A percentile compares a stretch with the other conserved stretches of the same genome.
Evolutionary conservation across 2,329 filamentous ascomycete genomes (phyloP).

Genomic region (Davidsoniella virescens): DNA sequence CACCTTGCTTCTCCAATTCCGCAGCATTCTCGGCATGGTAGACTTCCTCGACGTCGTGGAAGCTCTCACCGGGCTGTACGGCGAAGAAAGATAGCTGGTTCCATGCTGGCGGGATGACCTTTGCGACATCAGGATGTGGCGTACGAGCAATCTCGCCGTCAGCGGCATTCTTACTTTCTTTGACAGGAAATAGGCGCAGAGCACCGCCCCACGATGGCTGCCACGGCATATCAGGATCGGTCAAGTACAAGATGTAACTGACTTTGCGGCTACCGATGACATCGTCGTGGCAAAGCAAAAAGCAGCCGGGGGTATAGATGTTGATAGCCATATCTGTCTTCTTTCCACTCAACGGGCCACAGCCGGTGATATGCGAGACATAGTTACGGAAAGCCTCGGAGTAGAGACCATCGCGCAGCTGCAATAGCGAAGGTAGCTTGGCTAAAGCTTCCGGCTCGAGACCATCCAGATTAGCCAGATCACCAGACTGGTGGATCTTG

Average conservation of each 20-base stretch:
- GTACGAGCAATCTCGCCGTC: constrained; percentile 64
- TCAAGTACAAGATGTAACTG: constrained; percentile 93
- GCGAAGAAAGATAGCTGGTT: constrained; percentile 98
- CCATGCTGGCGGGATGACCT: constrained; percentile 84
- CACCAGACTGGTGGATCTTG: constrained; percentile 97
- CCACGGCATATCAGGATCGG: constrained; percentile 83
- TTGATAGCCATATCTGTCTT: constrained; percentile 99
- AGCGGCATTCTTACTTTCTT: constrained; percentile 41
- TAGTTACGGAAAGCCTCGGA: constrained; percentile 79
- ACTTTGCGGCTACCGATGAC: constrained; percentile 93
- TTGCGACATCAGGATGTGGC: constrained; percentile 59
- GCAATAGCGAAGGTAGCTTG: constrained; percentile 76
- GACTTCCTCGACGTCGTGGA: constrained; percentile 97
- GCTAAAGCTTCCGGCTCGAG: constrained; percentile 72
- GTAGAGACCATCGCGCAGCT: constrained; percentile 88
- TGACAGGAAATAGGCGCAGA: constrained; percentile 66
- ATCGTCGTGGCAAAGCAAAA: constrained; percentile 92
- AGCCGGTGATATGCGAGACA: constrained; percentile 69
- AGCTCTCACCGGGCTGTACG: constrained; percentile 95
- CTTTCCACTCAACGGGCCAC: constrained; percentile 71
- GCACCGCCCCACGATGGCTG: constrained; percentile 85
- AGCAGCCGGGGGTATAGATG: constrained; percentile 91
- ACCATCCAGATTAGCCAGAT: constrained; percentile 90
- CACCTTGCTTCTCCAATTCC: constrained; percentile 51
- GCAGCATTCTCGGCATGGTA: constrained; percentile 51